phyloP scores from a whole-genome alignment of 176 grass and related monocot genomes.

The Eremochloa ophiuroides region DNA sequence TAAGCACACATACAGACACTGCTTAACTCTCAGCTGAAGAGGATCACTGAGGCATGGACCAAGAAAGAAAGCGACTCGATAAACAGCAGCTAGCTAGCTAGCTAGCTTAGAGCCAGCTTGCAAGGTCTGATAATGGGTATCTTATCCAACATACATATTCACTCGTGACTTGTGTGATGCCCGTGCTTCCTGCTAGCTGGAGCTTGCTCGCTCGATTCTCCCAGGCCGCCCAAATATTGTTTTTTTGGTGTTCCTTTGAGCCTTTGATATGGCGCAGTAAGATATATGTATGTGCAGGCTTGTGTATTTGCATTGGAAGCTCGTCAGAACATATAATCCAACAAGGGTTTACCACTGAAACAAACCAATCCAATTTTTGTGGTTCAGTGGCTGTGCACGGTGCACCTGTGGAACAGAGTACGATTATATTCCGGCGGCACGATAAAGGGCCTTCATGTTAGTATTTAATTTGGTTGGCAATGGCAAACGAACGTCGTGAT shows the following conservation, averaged over 20 bases:
- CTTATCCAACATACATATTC: not conserved
- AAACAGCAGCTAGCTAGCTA: not conserved
- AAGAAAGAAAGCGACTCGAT: not conserved
- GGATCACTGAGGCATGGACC: not conserved
- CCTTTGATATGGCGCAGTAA: too few species aligned
- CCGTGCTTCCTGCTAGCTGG: not conserved
- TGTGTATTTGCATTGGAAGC: too few species aligned
- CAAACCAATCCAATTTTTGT: too few species aligned
- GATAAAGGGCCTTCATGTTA: too few species aligned
- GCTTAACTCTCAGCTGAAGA: not conserved
- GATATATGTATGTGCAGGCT: too few species aligned
- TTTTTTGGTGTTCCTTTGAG: too few species aligned
- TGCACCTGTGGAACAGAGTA: too few species aligned
- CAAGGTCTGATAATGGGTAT: not conserved
- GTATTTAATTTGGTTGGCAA: not conserved
- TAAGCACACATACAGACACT: not conserved
- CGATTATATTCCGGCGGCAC: too few species aligned
- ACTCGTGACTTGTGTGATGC: not conserved
- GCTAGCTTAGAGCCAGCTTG: not conserved
- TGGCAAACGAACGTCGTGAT: not conserved
- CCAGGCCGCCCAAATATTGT: not conserved
- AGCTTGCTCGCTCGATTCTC: not conserved
- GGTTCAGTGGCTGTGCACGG: too few species aligned
- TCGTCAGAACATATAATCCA: too few species aligned
- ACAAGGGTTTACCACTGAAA: too few species aligned